These are phyloP conservation scores for Dichotomocladium elegans DNA, from an alignment of 371 early-diverging fungal species.

Conservation along the genomic window DNA sequence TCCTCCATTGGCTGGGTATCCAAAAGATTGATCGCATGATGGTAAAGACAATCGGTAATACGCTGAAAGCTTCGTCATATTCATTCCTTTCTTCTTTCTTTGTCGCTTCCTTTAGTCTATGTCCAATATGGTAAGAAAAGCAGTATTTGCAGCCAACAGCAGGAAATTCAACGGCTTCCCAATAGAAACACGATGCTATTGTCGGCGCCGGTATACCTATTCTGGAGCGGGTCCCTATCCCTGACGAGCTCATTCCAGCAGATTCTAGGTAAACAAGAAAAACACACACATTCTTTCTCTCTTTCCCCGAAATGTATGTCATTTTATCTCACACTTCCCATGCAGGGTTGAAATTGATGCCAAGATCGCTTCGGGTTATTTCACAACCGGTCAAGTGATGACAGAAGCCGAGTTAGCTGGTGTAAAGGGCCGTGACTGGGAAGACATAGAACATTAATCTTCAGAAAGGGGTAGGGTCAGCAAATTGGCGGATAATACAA, in stretches of 20 bases:
- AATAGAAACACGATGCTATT: slow-evolving; percentile 91
- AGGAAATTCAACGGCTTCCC: not conserved
- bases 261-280: slow-evolving; percentile 62
- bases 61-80: not conserved
- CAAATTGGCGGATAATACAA: no score
- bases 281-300: not conserved
- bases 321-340: not conserved
- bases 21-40: slow-evolving; percentile 94
- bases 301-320: not conserved
- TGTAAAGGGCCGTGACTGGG: slow-evolving; percentile 84
- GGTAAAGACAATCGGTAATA: no score
- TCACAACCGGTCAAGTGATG: slow-evolving; percentile 66
- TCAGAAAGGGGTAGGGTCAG: no score
- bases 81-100: not conserved
- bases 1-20: slow-evolving; percentile 95
- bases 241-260: slow-evolving; percentile 85
- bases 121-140: slow-evolving; percentile 68
- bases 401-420: slow-evolving; percentile 54
- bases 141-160: not conserved
- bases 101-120: slow-evolving; percentile 52
- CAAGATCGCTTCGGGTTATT: slow-evolving; percentile 94
- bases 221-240: slow-evolving; percentile 87
- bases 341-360: slow-evolving; percentile 92
- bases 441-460: slow-evolving; percentile 64
- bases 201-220: slow-evolving; percentile 89